These are phyloP conservation scores for Russula sp. DNA, from an alignment of 768 basidiomycete genomes.

Conservation along the genomic window DNA sequence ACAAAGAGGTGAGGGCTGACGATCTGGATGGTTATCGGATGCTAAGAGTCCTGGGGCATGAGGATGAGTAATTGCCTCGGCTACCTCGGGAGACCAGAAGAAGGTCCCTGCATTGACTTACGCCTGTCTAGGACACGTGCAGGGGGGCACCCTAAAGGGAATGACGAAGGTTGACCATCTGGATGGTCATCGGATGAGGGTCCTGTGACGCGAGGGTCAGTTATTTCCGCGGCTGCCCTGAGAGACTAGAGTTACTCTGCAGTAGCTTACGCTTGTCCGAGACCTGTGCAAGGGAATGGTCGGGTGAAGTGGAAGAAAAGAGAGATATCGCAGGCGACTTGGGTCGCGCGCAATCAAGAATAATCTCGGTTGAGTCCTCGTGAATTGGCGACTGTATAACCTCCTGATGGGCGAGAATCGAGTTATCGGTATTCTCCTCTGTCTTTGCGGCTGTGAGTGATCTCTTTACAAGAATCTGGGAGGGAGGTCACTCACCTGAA, in stretches of 20 bases:
- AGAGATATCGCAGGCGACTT: background rate
- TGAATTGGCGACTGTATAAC: background rate
- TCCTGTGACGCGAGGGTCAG: too few species aligned
- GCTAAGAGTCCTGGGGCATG: background rate
- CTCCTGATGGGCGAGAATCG: background rate
- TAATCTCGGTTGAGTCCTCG: background rate
- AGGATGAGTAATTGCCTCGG: background rate
- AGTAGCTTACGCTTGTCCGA: background rate
- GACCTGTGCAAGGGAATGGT: background rate
- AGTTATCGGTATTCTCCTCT: background rate
- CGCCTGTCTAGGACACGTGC: background rate
- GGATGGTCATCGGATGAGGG: too few species aligned
- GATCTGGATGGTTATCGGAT: background rate
- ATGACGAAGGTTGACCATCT: too few species aligned
- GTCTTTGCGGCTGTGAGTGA: background rate
- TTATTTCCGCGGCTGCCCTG: too few species aligned
- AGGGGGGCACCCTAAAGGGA: background rate
- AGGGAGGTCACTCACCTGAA: background rate
- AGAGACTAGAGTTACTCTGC: background rate
- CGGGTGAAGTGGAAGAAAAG: background rate
- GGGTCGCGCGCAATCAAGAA: too few species aligned
- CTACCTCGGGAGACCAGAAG: background rate
- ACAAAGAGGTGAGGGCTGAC: background rate
- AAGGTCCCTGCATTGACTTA: background rate
- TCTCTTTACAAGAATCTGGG: background rate